Base-by-base conservation (phyloP, 192 early-diverging fungal species). In the Diversispora epigaea region DNA sequence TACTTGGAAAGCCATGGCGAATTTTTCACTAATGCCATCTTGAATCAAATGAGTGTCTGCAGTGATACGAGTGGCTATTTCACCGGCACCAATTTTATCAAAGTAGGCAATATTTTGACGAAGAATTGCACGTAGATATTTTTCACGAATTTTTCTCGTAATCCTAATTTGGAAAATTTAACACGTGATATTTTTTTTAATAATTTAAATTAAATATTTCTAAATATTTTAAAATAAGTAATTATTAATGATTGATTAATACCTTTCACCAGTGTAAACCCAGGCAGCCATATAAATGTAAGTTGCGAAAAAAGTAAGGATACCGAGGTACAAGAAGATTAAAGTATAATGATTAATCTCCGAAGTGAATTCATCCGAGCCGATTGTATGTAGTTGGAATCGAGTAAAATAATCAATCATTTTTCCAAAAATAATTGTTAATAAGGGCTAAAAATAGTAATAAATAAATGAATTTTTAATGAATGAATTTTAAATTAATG, bases 61-160 rank as follows among this genome's bases (percentile, higher is more conserved):
- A 60, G 94, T 91, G 41, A 98, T 89, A 25, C 95, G 91, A 25
- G 94, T 94, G 5, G 94, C 92, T 46, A 98, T 86, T 55, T 83
- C 82, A 62, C 93, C 91, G 46, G 93, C 89, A 52, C 89, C 87
- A 61, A 82, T 84, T 22, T 84, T 85, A 71, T 98, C 96, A 77
- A 96, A 96, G 89, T 93, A 98, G 21, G 90, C 92, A 73, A 94
- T 88, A 44, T 96, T 90, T 79, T 97, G 95, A 54, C 93, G 84
- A 70, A 98, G 83, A 62, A 96, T 89, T 2, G 92, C 80, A 41
- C 83, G 82, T 39, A 96, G 83, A 73, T 96, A 98, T 12, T 65
- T 64, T 76, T 92, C 87, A 11, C 95, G 86, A 55, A 97, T 89
- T 39, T 92, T 83, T 60, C 88, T 86, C 60, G 89, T 77, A 40